Base-by-base conservation (phyloP, 768 basidiomycete species). In the Auricularia sp. region DNA sequence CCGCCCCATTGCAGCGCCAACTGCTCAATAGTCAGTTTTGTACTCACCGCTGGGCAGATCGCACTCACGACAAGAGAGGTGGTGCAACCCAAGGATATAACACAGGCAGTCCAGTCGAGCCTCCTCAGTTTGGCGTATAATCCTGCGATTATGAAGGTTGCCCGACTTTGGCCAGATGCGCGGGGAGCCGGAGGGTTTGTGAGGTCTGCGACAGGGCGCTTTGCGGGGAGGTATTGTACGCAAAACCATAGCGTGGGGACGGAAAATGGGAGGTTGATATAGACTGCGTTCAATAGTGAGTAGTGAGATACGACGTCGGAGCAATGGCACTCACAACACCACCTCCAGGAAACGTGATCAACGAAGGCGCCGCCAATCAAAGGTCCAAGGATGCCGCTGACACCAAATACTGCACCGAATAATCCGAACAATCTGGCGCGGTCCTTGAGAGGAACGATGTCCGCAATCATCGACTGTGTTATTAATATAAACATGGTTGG, bases 371-470 rank as follows among this genome's bases (percentile, higher is more conserved):
- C 75, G 16, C 75, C 74, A 6, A 77, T 64, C 0, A 77, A 66
- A n/a, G 76, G 75, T 10, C 75, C 76, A 23, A 75, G 64, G 44
- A 77, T 69, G n/a, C 69, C 70, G 6, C 73, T 72, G 51, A 75
- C 66, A n/a, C 72, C 74, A 64, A 74, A 76, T 10, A 60, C 39
- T 33, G 23, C 63, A 35, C 62, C 63, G 42, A 66, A 63, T 11
- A 63, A 61, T 14, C 61, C 62, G 34, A 62, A 51, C 47, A 64
- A 53, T 29, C 43, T 43, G 6, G 65, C 54, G 3, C 65, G 65
- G n/a, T 58, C 23, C 56, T 59, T 43, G 14, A 60, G 58, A 21
- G 42, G 54, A 14, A 62, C 62, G 44, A 63, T 64, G 39, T 64
- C 56, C 7, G 63, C 34, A 35, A 64, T 66, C 62, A 66, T 64